Evolutionary conservation across 345 rosid genomes (phyloP).

Genomic region (Limnanthes douglasii): DNA sequence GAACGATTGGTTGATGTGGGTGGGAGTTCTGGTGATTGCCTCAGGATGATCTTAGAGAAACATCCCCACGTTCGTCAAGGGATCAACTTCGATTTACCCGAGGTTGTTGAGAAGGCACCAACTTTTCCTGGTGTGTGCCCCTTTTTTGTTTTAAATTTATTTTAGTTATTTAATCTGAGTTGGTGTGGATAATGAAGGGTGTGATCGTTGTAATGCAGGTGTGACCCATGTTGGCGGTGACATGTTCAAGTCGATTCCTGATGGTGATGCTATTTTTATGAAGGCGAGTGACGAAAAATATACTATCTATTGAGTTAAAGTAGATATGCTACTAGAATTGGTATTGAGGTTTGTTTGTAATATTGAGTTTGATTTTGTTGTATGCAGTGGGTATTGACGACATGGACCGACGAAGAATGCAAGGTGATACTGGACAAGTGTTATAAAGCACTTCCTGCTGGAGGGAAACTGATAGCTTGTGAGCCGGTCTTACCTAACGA

Average conservation of each 20-base stretch:
- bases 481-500: constrained; percentile 63
- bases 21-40: constrained; percentile 92
- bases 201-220: constrained; percentile 14
- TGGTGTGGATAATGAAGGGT: not conserved
- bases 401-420: constrained; percentile 78
- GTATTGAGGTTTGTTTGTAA: not conserved
- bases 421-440: constrained; percentile 70
- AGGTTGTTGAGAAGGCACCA: constrained; percentile 73
- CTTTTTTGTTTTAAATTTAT: not conserved
- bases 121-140: constrained; percentile 34
- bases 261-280: constrained; percentile 62
- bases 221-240: constrained; percentile 55
- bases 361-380: not conserved
- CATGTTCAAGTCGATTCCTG: constrained; percentile 55
- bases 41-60: constrained; percentile 53
- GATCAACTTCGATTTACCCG: constrained; percentile 77
- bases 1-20: constrained; percentile 69
- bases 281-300: constrained; percentile 24
- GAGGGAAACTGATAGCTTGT: constrained; percentile 76
- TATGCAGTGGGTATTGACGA: constrained; percentile 63
- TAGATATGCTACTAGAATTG: not conserved
- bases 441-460: constrained; percentile 52
- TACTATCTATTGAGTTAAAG: not conserved
- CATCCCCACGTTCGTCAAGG: constrained; percentile 35
- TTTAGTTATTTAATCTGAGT: not conserved